These are phyloP conservation scores for Lipomyces orientalis DNA, from an alignment of 805 yeast species.

Conservation along the genomic window DNA sequence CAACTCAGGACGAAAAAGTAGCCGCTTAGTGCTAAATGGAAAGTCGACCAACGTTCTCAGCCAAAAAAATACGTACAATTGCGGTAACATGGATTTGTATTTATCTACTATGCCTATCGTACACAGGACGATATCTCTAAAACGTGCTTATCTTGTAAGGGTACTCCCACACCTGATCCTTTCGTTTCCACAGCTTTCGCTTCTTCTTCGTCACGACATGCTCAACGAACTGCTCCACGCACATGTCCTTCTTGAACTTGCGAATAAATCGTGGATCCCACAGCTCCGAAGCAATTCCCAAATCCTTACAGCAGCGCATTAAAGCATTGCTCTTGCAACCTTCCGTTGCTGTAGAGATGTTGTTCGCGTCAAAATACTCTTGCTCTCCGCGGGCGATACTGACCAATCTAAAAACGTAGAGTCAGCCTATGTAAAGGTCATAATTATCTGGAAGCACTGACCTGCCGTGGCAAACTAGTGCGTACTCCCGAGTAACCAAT, in stretches of 20 bases:
- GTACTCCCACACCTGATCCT: slow-evolving; percentile 79
- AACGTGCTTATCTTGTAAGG: slow-evolving; percentile 62
- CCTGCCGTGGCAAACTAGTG: slow-evolving; percentile 82
- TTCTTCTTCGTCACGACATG: slow-evolving; percentile 80
- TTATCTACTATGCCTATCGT: background rate
- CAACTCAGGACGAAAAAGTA: background rate
- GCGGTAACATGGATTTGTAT: background rate
- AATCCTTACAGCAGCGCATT: slow-evolving; percentile 97
- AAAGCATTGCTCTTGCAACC: slow-evolving; percentile 96
- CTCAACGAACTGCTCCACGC: slow-evolving; percentile 86
- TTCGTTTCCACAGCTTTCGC: slow-evolving; percentile 86
- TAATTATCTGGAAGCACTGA: slow-evolving; percentile 6
- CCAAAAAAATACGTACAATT: background rate
- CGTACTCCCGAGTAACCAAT: slow-evolving; percentile 87
- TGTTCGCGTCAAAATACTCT: slow-evolving; percentile 83
- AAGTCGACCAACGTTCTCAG: background rate
- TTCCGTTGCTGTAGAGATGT: slow-evolving; percentile 93
- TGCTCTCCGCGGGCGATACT: slow-evolving; percentile 96
- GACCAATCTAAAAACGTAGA: slow-evolving; percentile 54
- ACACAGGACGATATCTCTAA: background rate
- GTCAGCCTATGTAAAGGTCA: background rate
- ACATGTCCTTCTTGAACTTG: slow-evolving; percentile 62
- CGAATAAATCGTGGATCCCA: slow-evolving; percentile 96
- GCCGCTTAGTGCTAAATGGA: background rate
- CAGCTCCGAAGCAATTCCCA: slow-evolving; percentile 93